phyloP scores from a whole-genome alignment of 352 stramenopile species.

The Vaucheria bursata region DNA sequence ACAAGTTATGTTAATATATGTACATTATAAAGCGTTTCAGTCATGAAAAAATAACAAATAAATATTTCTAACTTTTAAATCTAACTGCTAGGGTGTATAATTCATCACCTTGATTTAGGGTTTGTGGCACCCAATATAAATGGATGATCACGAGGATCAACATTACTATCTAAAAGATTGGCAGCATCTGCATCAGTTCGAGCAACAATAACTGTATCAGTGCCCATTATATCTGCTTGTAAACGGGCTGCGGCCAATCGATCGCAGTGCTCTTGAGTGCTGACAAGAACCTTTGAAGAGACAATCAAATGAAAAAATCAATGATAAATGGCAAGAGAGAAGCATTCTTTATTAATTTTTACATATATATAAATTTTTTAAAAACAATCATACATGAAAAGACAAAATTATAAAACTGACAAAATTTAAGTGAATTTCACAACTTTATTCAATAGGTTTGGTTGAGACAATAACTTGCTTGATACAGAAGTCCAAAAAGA shows the following conservation, averaged over 20 bases:
- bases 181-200: conserved; percentile 92
- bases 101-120: conserved; percentile 62
- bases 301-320: no score
- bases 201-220: conserved; percentile 85
- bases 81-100: conserved; percentile 61
- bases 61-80: background rate
- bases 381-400: no score
- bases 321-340: no score
- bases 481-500: no score
- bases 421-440: no score
- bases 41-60: background rate
- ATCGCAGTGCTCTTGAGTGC: conserved; percentile 92
- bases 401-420: no score
- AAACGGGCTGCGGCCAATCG: conserved; percentile 87
- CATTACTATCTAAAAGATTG: conserved; percentile 92
- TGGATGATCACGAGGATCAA: conserved; percentile 89
- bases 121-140: conserved; percentile 88
- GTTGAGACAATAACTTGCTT: no score
- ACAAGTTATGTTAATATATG: background rate
- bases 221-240: conserved; percentile 88
- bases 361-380: no score
- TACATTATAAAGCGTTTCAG: background rate
- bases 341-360: no score
- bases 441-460: no score
- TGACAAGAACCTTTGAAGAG: conserved; percentile 80